Evolutionary conservation across 2,329 filamentous ascomycete genomes (phyloP), one percentile per base, ranked within the genome.

Genomic region (Chrysoporthe deuterocubensis): DNA sequence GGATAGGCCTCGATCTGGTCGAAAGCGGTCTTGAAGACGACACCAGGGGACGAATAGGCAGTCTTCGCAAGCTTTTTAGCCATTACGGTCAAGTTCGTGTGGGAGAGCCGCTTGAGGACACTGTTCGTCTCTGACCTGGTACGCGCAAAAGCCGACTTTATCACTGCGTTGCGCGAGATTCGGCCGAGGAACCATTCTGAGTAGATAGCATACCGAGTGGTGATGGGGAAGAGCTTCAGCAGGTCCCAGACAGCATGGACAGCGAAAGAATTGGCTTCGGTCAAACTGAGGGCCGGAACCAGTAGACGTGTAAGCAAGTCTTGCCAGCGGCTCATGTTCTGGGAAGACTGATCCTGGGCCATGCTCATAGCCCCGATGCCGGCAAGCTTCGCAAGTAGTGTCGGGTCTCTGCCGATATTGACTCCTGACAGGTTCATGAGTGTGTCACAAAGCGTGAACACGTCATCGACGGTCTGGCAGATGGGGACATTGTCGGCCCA

Each of bases 401-500:
- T 84, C 8, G 92, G 83, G 74, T 98, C 94, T 74, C 91, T 91
- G 59, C 96, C 96, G 71, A 98, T 95, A 75, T 93, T 94, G 70
- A 96, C 90, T 2, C 96, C 95, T 0, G 94, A 91, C 34, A 95
- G 82, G 71, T 96, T 96, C 58, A 97, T 82, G 32, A 99, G 85
- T 1, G 93, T 94, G 67, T 89, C 87, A 78, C 94, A 96, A 0
- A 97, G 86, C 2, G 90, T 89, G 77, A 98, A 96, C 16, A 99
- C 86, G 75, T 99, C 96, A 70, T 97, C 93, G 6, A 97, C 89
- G 1, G 85, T 92, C 76, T 97, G 94, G 75, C 96, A 99, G 26
- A 97, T 82, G 0, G 96, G 96, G 58, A 99, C 85, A 71, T 96
- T 97, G 78, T 98, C 95, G 2, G 90, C 86, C 96, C 96, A 99